Conservation (phyloP, 2,329 filamentous ascomycete species). For the Boeremia exigua region DNA sequence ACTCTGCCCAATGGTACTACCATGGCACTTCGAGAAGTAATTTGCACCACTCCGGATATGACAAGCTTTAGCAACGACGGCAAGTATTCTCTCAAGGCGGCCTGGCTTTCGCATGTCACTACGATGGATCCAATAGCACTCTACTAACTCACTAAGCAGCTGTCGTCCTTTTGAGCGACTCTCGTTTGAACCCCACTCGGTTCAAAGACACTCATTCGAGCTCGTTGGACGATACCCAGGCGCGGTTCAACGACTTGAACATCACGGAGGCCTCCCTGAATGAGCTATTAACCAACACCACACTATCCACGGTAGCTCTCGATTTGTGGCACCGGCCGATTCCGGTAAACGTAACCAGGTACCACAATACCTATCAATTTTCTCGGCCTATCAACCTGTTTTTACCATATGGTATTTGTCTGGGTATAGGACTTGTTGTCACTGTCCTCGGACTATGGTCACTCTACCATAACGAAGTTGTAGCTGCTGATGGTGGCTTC, state of each 20-base stretch:
- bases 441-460: neutral
- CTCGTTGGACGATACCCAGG: too few species aligned
- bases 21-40: too few species aligned
- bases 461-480: neutral
- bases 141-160: too few species aligned
- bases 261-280: neutral
- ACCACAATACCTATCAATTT: neutral
- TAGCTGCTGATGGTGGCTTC: neutral
- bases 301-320: neutral
- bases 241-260: neutral
- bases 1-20: too few species aligned
- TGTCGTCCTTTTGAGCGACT: too few species aligned
- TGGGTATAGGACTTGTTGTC: neutral
- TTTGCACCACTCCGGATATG: too few species aligned
- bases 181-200: too few species aligned
- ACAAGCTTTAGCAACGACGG: too few species aligned
- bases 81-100: too few species aligned
- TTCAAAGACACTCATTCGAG: too few species aligned
- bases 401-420: neutral
- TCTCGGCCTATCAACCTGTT: neutral
- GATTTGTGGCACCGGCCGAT: accelerated
- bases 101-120: too few species aligned
- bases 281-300: neutral
- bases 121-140: too few species aligned
- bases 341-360: neutral